Conservation (phyloP, 768 basidiomycete species). For the Lentinula lateritia region DNA sequence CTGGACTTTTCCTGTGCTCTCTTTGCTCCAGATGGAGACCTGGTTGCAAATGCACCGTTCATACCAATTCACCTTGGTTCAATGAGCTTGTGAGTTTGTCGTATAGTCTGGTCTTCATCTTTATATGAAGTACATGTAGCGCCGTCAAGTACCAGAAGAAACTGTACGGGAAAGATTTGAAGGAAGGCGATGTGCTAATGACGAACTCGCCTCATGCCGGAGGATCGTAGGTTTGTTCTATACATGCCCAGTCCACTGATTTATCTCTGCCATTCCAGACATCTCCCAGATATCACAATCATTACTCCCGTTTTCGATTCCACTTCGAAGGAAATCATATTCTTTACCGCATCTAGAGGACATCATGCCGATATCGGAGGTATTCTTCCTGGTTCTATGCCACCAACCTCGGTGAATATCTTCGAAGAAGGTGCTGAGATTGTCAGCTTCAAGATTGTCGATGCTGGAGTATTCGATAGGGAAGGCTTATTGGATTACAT, state of each 20-base stretch:
- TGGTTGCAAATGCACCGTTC: constrained; percentile 77
- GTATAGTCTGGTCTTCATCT: neutral
- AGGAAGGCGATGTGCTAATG: constrained; percentile 91
- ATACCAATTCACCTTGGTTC: constrained; percentile 76
- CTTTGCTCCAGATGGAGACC: constrained; percentile 90
- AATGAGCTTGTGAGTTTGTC: constrained; percentile 77
- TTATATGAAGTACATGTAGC: constrained; percentile 26
- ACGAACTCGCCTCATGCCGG: constrained; percentile 88
- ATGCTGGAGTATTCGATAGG: constrained; percentile 73
- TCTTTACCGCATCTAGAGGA: constrained; percentile 90
- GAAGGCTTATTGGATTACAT: constrained; percentile 73
- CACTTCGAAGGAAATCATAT: constrained; percentile 67
- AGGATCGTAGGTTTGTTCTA: constrained; percentile 62
- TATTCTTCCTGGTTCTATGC: constrained; percentile 92
- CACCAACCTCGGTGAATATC: constrained; percentile 84
- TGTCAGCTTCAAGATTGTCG: constrained; percentile 87
- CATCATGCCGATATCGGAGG: constrained; percentile 96
- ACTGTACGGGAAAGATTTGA: constrained; percentile 59
- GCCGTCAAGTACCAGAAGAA: constrained; percentile 90
- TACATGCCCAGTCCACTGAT: neutral
- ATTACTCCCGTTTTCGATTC: constrained; percentile 87
- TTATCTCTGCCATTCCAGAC: constrained; percentile 27
- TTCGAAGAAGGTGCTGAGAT: constrained; percentile 95
- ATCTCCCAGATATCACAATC: constrained; percentile 86
- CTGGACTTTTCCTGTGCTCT: constrained; percentile 94